Conservation (phyloP, 768 basidiomycete genomes). For the Amanita exitialis region DNA sequence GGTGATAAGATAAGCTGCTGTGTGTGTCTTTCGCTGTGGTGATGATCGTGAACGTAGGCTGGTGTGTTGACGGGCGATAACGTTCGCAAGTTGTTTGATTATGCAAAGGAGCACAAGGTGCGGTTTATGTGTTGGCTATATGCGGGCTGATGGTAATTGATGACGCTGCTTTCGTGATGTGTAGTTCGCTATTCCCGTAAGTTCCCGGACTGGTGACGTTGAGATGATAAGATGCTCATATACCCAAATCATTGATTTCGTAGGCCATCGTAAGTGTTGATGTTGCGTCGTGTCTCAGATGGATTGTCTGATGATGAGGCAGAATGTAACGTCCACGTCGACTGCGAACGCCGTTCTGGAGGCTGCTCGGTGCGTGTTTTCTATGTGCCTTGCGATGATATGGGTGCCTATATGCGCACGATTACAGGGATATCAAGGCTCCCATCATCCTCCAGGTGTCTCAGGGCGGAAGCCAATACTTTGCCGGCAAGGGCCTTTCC, state of each 20-base stretch:
- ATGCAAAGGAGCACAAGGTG: conserved; percentile 86
- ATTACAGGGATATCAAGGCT: conserved; percentile 79
- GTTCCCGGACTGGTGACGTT: conserved; percentile 12
- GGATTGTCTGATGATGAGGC: background rate
- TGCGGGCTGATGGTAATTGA: background rate
- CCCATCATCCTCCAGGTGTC: conserved; percentile 98
- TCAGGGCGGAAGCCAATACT: conserved; percentile 94
- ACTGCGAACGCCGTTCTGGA: conserved; percentile 91
- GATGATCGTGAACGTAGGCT: conserved; percentile 39
- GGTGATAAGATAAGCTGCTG: background rate
- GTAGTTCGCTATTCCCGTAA: conserved; percentile 80
- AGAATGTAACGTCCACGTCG: conserved; percentile 98
- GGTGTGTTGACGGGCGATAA: conserved; percentile 95
- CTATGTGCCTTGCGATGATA: background rate
- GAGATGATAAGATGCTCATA: background rate
- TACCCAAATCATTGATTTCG: background rate
- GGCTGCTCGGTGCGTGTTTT: conserved; percentile 67
- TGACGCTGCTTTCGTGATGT: background rate
- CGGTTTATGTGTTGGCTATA: conserved; percentile 4
- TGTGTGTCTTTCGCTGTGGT: background rate
- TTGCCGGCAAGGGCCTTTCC: conserved; percentile 90
- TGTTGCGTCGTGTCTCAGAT: background rate
- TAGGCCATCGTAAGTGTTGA: conserved; percentile 67
- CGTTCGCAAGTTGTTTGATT: conserved; percentile 91
- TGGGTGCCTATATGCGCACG: background rate